Base-by-base conservation (phyloP, 1,284 basidiomycete genomes). In the Boletus smithii region DNA sequence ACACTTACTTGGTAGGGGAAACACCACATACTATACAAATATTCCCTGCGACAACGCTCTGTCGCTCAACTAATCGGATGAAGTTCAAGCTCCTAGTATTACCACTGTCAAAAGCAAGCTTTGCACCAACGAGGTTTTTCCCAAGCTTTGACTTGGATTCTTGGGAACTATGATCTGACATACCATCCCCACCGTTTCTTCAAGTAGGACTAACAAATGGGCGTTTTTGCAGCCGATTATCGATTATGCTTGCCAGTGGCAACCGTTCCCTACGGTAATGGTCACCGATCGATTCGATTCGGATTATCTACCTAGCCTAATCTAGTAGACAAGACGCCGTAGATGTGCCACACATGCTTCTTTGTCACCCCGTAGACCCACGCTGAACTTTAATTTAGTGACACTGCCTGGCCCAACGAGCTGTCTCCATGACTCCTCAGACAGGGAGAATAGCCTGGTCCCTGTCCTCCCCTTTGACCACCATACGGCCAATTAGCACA, bases 281-380 rank as follows among this genome's bases (percentile, higher is more conserved):
- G 14, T n/a, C 30, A 8, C 10, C 30, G 33, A 17, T n/a, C n/a
- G n/a, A n/a, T n/a, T 18, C 14, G 27, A 29, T 7, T 44, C 50
- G 50, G 53, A 16, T 22, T 17, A 29, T 49, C 42, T 50, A 24
- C 37, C 38, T 17, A 40, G 30, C 42, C 46, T 50, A 26, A 34
- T 8, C 17, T 20, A 10, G 30, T 33, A 32, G 24, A 18, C 11
- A 24, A n/a, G 38, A 16, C 10, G 48, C 22, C 38, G 32, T 17
- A 32, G 30, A 31, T 13, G 7, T 44, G 5, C 24, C 18, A 33
- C 49, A 43, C 23, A 5, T 22, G 27, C 46, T 53, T 54, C 54
- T 38, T 54, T 54, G n/a, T n/a, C n/a, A n/a, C n/a, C n/a, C n/a
- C n/a, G 29, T 26, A 27, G 30, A 24, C 11, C 17, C 18, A 3